Conservation (phyloP, 1,284 basidiomycete genomes). For the Stygiomarasmius scandens region DNA sequence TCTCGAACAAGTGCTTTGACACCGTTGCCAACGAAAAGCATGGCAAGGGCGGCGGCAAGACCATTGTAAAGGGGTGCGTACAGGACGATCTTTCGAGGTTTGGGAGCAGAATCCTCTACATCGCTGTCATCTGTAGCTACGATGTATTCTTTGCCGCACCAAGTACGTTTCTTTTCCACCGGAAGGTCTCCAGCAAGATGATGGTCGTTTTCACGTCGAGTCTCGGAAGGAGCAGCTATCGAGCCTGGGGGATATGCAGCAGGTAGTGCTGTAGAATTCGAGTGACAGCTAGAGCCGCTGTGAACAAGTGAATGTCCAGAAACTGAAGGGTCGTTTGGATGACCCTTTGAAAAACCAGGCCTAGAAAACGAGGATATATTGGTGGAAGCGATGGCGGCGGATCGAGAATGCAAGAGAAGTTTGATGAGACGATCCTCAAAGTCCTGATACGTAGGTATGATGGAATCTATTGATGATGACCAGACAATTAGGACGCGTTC, state of each 20-base stretch:
- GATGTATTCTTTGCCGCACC: slow-evolving; percentile 41
- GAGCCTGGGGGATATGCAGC: neutral
- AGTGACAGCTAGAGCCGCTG: neutral
- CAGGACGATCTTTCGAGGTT: slow-evolving; percentile 31
- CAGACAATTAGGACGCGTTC: slow-evolving; percentile 82
- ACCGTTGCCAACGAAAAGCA: slow-evolving; percentile 49
- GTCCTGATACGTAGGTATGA: slow-evolving; percentile 71
- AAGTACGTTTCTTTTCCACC: slow-evolving; percentile 31
- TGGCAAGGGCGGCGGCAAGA: slow-evolving; percentile 61
- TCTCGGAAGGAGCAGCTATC: neutral
- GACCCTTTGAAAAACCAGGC: neutral
- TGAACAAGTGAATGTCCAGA: slow-evolving; percentile 12
- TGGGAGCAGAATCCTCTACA: neutral
- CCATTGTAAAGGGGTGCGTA: slow-evolving; percentile 82
- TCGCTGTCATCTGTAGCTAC: neutral
- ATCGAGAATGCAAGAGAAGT: slow-evolving; percentile 66
- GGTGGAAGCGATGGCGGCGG: slow-evolving; percentile 27
- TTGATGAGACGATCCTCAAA: slow-evolving; percentile 83
- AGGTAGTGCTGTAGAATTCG: neutral
- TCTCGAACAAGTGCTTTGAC: slow-evolving; percentile 63
- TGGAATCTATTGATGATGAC: slow-evolving; percentile 75
- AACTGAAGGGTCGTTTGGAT: neutral
- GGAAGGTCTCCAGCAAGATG: neutral
- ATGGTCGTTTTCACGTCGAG: neutral
- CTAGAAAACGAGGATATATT: neutral